Conservation (phyloP, 805 yeast genomes). For the Wickerhamiella australiensis region DNA sequence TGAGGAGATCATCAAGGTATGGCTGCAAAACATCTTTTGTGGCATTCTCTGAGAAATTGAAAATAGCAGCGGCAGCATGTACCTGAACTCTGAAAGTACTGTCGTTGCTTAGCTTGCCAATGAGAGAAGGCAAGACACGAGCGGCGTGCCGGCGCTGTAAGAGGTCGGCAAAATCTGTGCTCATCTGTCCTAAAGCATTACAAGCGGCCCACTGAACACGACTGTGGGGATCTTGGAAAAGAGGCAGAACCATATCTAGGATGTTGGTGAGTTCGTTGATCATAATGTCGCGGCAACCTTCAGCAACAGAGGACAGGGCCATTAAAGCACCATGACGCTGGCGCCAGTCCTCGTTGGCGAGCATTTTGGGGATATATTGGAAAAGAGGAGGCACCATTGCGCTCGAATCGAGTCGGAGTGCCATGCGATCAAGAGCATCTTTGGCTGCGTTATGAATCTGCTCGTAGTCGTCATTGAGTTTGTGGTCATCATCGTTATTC, state of each 20-base stretch:
- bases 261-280: constrained; percentile 70
- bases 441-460: constrained; percentile 83
- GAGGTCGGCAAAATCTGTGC: constrained; percentile 86
- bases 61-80: constrained; percentile 97
- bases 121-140: constrained; percentile 74
- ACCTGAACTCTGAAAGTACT: constrained; percentile 81
- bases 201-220: constrained; percentile 97
- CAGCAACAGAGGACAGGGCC: constrained; percentile 95
- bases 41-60: constrained; percentile 89
- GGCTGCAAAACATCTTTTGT: constrained; percentile 80
- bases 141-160: constrained; percentile 74
- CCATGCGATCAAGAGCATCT: constrained; percentile 84
- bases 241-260: constrained; percentile 72
- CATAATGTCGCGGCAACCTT: constrained; percentile 87
- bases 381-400: constrained; percentile 76
- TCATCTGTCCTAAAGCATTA: constrained; percentile 91
- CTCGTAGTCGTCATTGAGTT: constrained; percentile 72
- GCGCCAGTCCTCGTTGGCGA: constrained; percentile 69
- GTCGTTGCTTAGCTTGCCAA: constrained; percentile 59
- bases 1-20: constrained; percentile 70
- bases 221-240: constrained; percentile 75
- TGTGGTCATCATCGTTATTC: constrained; percentile 66
- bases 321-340: constrained; percentile 93
- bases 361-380: constrained; percentile 75
- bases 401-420: constrained; percentile 73